Evolutionary conservation across 192 early-diverging fungal genomes (phyloP), one percentile per base, ranked within the genome.

Genomic region (Coemansia sp.): DNA sequence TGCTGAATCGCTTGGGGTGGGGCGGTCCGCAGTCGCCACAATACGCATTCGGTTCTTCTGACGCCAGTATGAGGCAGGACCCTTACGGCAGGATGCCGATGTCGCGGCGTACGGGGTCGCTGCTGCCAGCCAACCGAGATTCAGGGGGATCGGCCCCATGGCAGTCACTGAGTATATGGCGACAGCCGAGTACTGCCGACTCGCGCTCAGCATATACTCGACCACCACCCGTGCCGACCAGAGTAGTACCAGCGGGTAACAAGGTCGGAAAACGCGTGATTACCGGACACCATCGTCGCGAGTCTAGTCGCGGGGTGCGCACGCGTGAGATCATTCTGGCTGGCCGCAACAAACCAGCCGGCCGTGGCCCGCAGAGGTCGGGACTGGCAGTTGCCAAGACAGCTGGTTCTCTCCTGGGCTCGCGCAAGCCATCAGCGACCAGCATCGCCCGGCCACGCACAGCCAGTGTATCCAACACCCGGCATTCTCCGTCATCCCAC

Each of bases 321-420:
- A 76, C 74, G 4, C 74, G 74, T 29, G 74, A 76, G 29, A 76
- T 76, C 22, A 76, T 76, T 27, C 58, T 76, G 18, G 62, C 63
- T 4, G 59, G 64, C 5, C 55, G 63, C 22, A 34, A 10, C 53
- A 56, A 56, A 30, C 29, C 52, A 29, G 49, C 49, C 27, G 27
- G 52, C 6, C 52, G 27, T 53, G 27, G 52, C 12, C 52, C 52
- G 27, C 52, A n/a, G 30, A 35, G 64, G 12, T 67, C 65, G 7
- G n/a, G 65, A 8, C 43, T 52, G 15, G 65, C 30, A 4, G 65
- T 55, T 18, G 41, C 53, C 53, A 67, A 67, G 39, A 59, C 65
- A 1, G 55, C 65, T 5, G 20, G 24, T 4, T 20, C 52, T 16
- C 53, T 67, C 39, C 53, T 67, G 35, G 65, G 65, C 4, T 59